Conservation (phyloP, 768 basidiomycete species). For the Crucibulum laeve region DNA sequence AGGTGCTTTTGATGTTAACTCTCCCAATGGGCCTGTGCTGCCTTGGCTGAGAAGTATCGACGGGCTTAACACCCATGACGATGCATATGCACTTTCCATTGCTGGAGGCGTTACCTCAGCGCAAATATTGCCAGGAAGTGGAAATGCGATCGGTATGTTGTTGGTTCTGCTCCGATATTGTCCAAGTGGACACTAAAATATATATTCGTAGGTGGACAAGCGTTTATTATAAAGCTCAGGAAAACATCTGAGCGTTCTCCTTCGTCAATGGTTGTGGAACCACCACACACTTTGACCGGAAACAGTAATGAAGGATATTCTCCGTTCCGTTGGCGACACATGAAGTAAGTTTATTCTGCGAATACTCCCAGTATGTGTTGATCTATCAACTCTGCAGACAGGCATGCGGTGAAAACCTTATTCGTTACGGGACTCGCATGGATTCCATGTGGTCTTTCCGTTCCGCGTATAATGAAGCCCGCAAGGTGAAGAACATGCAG, state of each 20-base stretch:
- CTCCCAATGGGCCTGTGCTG: slow-evolving; percentile 58
- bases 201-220: slow-evolving; percentile 65
- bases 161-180: not conserved
- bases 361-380: not conserved
- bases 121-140: slow-evolving; percentile 75
- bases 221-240: slow-evolving; percentile 82
- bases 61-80: slow-evolving; percentile 83
- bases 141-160: slow-evolving; percentile 63
- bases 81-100: slow-evolving; percentile 65
- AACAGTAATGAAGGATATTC: slow-evolving; percentile 30
- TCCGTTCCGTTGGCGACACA: slow-evolving; percentile 69
- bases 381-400: slow-evolving; percentile 32
- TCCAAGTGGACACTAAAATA: not conserved
- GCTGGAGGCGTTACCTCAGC: slow-evolving; percentile 88
- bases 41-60: slow-evolving; percentile 84
- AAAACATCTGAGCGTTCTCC: slow-evolving; percentile 73
- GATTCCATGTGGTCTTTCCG: slow-evolving; percentile 78
- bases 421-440: slow-evolving; percentile 58
- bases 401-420: slow-evolving; percentile 55
- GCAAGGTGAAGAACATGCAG: slow-evolving; percentile 62
- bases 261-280: slow-evolving; percentile 80
- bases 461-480: slow-evolving; percentile 74
- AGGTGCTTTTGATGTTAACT: slow-evolving; percentile 49
- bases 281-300: slow-evolving; percentile 60
- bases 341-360: slow-evolving; percentile 52